Conservation (phyloP, 257 asterid species). For the Vinca minor region DNA sequence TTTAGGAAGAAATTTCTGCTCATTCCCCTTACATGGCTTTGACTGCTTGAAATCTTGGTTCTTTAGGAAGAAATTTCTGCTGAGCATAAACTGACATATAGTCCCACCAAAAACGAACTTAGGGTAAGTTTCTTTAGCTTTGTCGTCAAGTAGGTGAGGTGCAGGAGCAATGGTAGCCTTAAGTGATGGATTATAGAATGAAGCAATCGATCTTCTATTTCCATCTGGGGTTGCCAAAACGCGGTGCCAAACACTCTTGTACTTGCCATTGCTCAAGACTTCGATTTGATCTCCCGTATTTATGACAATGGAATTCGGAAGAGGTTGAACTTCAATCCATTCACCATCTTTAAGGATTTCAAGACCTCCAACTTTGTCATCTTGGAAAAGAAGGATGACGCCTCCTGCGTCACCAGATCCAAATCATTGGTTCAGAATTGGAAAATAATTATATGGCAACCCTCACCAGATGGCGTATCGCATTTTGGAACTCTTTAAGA, state of each 20-base stretch:
- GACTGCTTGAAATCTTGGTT: constrained; percentile 75
- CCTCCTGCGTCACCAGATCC: constrained; percentile 95
- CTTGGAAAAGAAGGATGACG: constrained; percentile 68
- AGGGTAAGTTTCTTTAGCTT: constrained; percentile 35
- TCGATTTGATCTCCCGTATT: constrained; percentile 83
- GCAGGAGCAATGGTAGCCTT: constrained; percentile 72
- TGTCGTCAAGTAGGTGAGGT: constrained; percentile 10
- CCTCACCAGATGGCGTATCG: no score
- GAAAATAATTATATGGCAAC: no score
- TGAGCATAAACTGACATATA: constrained; percentile 63
- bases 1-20: constrained; percentile 68
- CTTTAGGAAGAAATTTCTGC: constrained; percentile 72
- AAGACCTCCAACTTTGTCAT: constrained; percentile 60
- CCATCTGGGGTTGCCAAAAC: constrained; percentile 46
- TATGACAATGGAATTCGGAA: constrained; percentile 53
- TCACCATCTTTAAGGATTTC: constrained; percentile 61
- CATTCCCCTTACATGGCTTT: constrained; percentile 40
- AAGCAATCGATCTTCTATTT: constrained; percentile 64
- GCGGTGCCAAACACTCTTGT: constrained; percentile 85
- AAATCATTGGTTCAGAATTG: no score
- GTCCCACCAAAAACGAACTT: constrained; percentile 64
- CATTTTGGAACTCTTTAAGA: no score
- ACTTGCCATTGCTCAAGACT: constrained; percentile 67
- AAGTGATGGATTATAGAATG: constrained; percentile 69
- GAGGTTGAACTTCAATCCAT: constrained; percentile 74